A percentile compares a stretch with the other conserved stretches of the same genome.
These are phyloP conservation scores for Gelatoporia subvermispora DNA, from an alignment of 768 basidiomycete species.

Conservation along the genomic window DNA sequence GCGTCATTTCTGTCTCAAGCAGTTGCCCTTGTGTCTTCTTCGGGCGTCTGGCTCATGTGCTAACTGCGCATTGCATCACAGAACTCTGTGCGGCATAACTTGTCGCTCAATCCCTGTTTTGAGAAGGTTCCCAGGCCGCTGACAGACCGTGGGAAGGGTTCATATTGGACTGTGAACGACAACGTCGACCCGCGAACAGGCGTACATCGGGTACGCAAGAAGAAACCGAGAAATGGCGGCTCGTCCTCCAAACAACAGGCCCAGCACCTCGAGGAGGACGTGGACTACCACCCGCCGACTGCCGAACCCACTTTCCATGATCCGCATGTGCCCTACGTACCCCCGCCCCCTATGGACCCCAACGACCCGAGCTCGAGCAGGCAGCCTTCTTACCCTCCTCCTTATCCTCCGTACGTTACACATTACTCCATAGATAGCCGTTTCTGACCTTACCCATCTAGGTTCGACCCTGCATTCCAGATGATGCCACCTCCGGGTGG, in stretches of 20 bases:
- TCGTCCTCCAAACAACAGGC: slow-evolving; percentile 45
- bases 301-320: slow-evolving; percentile 44
- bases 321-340: slow-evolving; percentile 51
- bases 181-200: slow-evolving; percentile 86
- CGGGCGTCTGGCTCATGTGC: slow-evolving; percentile 7
- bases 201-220: slow-evolving; percentile 84
- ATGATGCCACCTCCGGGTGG: slow-evolving; percentile 50
- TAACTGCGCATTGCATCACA: slow-evolving; percentile 27
- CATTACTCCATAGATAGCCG: too few relatives aligned
- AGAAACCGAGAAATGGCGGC: slow-evolving; percentile 65
- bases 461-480: slow-evolving; percentile 70
- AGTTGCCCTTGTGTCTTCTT: background rate
- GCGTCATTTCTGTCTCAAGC: background rate
- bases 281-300: slow-evolving; percentile 59
- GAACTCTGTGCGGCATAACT: slow-evolving; percentile 90
- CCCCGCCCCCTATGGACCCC: slow-evolving; percentile 46
- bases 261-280: slow-evolving; percentile 33
- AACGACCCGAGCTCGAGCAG: slow-evolving; percentile 60
- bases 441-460: slow-evolving; percentile 16
- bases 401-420: slow-evolving; percentile 45
- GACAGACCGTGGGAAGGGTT: slow-evolving; percentile 87
- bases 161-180: slow-evolving; percentile 90
- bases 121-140: slow-evolving; percentile 89
- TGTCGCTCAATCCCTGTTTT: slow-evolving; percentile 87
- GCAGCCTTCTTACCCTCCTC: slow-evolving; percentile 53